Evolutionary conservation across 2,329 filamentous ascomycete species (phyloP).

Genomic region (Trichophyton schoenleinii): DNA sequence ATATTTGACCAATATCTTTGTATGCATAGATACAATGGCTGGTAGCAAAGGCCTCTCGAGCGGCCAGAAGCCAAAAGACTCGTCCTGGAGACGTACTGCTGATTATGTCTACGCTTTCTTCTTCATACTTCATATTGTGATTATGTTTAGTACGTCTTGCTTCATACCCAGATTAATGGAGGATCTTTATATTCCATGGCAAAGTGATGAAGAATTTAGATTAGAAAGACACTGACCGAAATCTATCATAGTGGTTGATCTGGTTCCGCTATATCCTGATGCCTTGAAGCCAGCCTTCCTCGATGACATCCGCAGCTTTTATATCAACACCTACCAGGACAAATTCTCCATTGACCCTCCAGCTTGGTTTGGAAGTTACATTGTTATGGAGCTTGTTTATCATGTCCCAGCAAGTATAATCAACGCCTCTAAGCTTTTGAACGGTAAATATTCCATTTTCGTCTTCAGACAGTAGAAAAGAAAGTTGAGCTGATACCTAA

Average conservation of each 20-base stretch:
- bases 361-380: conserved; percentile 46
- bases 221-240: background rate
- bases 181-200: background rate
- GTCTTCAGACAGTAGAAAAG: background rate
- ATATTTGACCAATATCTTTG: no score
- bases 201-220: background rate
- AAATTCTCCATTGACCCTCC: conserved; percentile 50
- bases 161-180: background rate
- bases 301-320: conserved; percentile 41
- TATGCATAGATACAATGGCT: background rate
- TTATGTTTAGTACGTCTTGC: conserved; percentile 44
- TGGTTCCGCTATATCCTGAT: conserved; percentile 46
- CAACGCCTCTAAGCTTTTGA: conserved; percentile 44
- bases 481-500: background rate
- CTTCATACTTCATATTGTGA: conserved; percentile 49
- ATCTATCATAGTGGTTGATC: conserved; percentile 42
- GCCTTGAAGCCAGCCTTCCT: conserved; percentile 40
- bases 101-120: conserved; percentile 41
- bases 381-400: conserved; percentile 47
- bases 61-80: background rate
- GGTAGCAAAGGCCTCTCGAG: background rate
- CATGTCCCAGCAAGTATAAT: conserved; percentile 51
- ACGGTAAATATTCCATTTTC: conserved; percentile 25
- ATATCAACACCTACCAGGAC: conserved; percentile 50
- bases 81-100: conserved; percentile 25